Base-by-base conservation (phyloP, 768 basidiomycete species). In the Vishniacozyma victoriae region DNA sequence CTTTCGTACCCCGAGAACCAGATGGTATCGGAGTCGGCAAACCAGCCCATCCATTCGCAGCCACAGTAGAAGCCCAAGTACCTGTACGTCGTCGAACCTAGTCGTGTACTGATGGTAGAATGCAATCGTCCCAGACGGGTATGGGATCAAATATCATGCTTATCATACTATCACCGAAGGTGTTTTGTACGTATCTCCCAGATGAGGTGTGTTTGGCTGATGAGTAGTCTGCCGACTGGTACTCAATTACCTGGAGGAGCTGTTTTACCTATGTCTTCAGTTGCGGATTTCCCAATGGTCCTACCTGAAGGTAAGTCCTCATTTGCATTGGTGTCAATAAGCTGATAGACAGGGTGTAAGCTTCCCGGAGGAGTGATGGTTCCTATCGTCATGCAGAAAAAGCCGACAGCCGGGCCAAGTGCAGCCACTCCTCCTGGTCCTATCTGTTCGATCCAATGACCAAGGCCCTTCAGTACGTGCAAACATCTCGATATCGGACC, bases 81-180 rank as follows among this genome's bases (percentile, higher is more conserved):
- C 54, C 62, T 13, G 65, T 67, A 27, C 53, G 65, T 55, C n/a
- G 19, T 11, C 5, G 29, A 16, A 25, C 6, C 25, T 24, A 1
- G 25, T 3, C 18, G 27, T 35, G 39, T 59, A 31, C 42, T n/a
- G 11, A 43, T 22, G 4, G 24, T 22, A 67, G 62, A 68, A 68
- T 33, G 60, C 66, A 2, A 64, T 68, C 35, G 58, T 68, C 4
- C 66, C 66, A 9, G 66, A 68, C 41, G 62, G 66, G 3, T 68
- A 68, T 40, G 66, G 66, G 14, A 64, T 68, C 50, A 68, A 68
- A 35, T 68, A 68, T 54, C 66, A 68, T 40, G 66, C 66, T 0
- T 68, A 68, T 48, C 66, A 68, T 43, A 68, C 66, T 3, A 68
- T 68, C 24, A 67, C 65, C 9, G 65, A 67, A 44, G 65, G 65